Evolutionary conservation across 805 yeast species (phyloP).

Genomic region (Metschnikowia koreensis): DNA sequence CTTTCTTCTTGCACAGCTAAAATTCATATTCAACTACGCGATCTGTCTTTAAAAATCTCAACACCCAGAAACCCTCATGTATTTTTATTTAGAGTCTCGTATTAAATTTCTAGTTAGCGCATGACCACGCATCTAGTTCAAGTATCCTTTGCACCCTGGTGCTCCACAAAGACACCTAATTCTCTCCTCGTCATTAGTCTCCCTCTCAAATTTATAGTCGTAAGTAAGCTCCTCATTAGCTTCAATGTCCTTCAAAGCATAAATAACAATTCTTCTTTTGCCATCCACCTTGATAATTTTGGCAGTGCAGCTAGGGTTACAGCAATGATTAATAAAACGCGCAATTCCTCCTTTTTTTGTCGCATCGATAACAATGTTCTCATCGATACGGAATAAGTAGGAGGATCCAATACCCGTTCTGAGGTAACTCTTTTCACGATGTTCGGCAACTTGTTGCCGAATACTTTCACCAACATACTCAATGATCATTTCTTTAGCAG

Average conservation of each 20-base stretch:
- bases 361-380: slow-evolving; percentile 93
- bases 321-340: slow-evolving; percentile 93
- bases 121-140: slow-evolving; percentile 48
- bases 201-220: slow-evolving; percentile 93
- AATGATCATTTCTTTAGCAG: slow-evolving; percentile 95
- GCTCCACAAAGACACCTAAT: slow-evolving; percentile 95
- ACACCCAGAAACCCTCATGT: neutral
- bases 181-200: slow-evolving; percentile 81
- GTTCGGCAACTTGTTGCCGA: slow-evolving; percentile 90
- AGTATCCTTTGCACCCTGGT: slow-evolving; percentile 86
- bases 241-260: slow-evolving; percentile 83
- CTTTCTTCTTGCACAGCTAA: no score
- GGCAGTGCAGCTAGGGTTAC: slow-evolving; percentile 97
- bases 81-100: neutral
- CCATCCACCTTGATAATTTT: slow-evolving; percentile 95
- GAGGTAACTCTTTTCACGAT: slow-evolving; percentile 80
- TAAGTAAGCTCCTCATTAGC: slow-evolving; percentile 93
- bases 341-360: slow-evolving; percentile 98
- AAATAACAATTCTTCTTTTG: slow-evolving; percentile 87
- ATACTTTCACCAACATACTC: slow-evolving; percentile 97
- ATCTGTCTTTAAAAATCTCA: no score
- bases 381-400: slow-evolving; percentile 88
- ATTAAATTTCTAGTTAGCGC: neutral
- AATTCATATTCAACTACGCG: no score
- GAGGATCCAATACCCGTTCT: slow-evolving; percentile 94